Conservation (phyloP, 2,329 filamentous ascomycete species). For the Fusarium begoniae region DNA sequence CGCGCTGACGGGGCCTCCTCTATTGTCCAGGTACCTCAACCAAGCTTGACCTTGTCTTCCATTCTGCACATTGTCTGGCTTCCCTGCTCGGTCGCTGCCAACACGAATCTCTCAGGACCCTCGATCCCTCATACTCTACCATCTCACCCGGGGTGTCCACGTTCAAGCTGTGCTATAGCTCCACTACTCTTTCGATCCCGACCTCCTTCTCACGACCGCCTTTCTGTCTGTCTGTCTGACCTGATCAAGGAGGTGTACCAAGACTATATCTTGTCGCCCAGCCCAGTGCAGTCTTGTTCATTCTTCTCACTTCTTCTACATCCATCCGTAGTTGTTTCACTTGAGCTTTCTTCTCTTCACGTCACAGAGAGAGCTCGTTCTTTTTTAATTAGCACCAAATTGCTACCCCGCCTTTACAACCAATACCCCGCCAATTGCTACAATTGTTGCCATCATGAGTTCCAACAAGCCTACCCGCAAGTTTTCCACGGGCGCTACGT, state of each 20-base stretch:
- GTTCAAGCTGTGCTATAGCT: slow-evolving; percentile 22
- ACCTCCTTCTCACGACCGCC: slow-evolving; percentile 40
- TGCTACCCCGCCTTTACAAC: slow-evolving; percentile 18
- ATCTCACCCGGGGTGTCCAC: slow-evolving; percentile 31
- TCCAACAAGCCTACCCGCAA: slow-evolving; percentile 46
- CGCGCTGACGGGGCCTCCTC: slow-evolving; percentile 34
- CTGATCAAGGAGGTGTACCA: slow-evolving; percentile 32
- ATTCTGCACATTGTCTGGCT: slow-evolving; percentile 20
- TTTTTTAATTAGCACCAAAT: background rate
- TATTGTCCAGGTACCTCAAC: slow-evolving; percentile 8
- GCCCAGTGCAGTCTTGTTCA: slow-evolving; percentile 15
- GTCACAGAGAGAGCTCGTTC: slow-evolving; percentile 1
- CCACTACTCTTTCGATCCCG: slow-evolving; percentile 42
- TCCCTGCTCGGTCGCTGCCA: slow-evolving; percentile 17
- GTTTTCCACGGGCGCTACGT: slow-evolving; percentile 57
- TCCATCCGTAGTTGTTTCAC: slow-evolving; percentile 14
- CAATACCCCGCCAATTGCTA: slow-evolving; percentile 19
- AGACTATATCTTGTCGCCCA: slow-evolving; percentile 36
- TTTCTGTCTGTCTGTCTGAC: slow-evolving; percentile 37
- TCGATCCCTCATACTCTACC: slow-evolving; percentile 28
- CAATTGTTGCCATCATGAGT: slow-evolving; percentile 38
- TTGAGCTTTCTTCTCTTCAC: slow-evolving; percentile 6
- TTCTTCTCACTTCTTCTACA: slow-evolving; percentile 13
- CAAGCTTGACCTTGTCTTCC: background rate
- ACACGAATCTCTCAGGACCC: slow-evolving; percentile 24